Conservation (phyloP, 2,329 filamentous ascomycete species). For the Colletotrichum brevisporum region DNA sequence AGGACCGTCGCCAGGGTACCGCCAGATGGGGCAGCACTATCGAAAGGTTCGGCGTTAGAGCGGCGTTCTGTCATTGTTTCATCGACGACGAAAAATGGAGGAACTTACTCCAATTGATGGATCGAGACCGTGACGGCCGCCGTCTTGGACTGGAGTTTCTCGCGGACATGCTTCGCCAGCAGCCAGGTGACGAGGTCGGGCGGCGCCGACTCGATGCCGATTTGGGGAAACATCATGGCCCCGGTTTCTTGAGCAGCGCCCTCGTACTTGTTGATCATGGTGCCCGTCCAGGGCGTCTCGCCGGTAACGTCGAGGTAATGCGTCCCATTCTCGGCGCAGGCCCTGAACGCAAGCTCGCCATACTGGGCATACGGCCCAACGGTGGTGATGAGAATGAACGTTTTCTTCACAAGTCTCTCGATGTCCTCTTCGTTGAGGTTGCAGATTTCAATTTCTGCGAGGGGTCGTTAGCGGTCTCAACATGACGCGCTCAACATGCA, state of each 20-base stretch:
- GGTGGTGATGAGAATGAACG: slow-evolving; percentile 69
- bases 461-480: slow-evolving; percentile 9
- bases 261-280: slow-evolving; percentile 74
- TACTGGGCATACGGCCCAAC: slow-evolving; percentile 72
- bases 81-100: neutral
- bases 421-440: slow-evolving; percentile 62
- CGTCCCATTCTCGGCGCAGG: slow-evolving; percentile 73
- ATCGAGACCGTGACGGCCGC: slow-evolving; percentile 68
- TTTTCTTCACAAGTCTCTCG: slow-evolving; percentile 66
- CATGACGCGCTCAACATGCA: neutral
- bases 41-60: slow-evolving; percentile 35
- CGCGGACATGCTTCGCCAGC: slow-evolving; percentile 65
- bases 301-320: slow-evolving; percentile 77
- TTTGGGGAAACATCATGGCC: slow-evolving; percentile 73
- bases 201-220: slow-evolving; percentile 73
- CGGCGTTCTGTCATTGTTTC: slow-evolving; percentile 17
- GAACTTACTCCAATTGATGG: slow-evolving; percentile 56
- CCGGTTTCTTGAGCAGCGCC: slow-evolving; percentile 65
- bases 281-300: slow-evolving; percentile 69
- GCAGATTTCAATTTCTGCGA: slow-evolving; percentile 66
- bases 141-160: slow-evolving; percentile 63
- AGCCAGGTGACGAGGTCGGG: slow-evolving; percentile 71
- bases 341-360: slow-evolving; percentile 72
- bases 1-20: slow-evolving; percentile 79
- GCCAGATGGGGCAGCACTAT: slow-evolving; percentile 69